Evolutionary conservation across 2,329 filamentous ascomycete species (phyloP).

Genomic region (Achaetomium macrosporum): DNA sequence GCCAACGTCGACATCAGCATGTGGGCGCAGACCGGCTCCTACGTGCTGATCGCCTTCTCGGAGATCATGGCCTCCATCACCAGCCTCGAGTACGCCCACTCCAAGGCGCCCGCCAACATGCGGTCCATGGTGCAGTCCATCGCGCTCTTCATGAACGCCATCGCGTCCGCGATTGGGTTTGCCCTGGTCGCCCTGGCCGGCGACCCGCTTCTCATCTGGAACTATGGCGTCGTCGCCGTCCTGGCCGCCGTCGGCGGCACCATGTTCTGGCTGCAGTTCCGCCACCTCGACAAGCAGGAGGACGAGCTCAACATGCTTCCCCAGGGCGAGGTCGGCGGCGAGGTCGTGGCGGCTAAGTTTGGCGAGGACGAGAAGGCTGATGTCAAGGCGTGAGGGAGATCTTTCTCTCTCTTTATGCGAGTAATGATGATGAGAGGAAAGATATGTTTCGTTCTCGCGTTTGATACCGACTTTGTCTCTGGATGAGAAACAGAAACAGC

Average conservation of each 20-base stretch:
- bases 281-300: slow-evolving; percentile 53
- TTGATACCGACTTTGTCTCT: slow-evolving; percentile 4
- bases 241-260: slow-evolving; percentile 56
- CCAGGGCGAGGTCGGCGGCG: slow-evolving; percentile 13
- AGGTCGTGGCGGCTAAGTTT: slow-evolving; percentile 1
- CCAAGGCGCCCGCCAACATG: slow-evolving; percentile 73
- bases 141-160: slow-evolving; percentile 62
- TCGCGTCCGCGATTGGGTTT: slow-evolving; percentile 63
- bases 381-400: neutral
- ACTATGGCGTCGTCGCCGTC: slow-evolving; percentile 63
- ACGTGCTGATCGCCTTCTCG: slow-evolving; percentile 43
- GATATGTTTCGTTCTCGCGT: neutral
- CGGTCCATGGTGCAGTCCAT: slow-evolving; percentile 63
- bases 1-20: slow-evolving; percentile 53
- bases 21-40: slow-evolving; percentile 50
- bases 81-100: slow-evolving; percentile 68
- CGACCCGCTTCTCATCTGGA: slow-evolving; percentile 67
- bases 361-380: slow-evolving; percentile 3
- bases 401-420: neutral
- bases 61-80: slow-evolving; percentile 48
- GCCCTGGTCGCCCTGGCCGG: slow-evolving; percentile 38
- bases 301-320: slow-evolving; percentile 55
- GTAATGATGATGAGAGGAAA: neutral
- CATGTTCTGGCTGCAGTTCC: slow-evolving; percentile 64
- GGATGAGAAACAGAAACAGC: neutral